Base-by-base conservation (phyloP, 495 filamentous ascomycete genomes). In the Aspergillus nidulans region DNA sequence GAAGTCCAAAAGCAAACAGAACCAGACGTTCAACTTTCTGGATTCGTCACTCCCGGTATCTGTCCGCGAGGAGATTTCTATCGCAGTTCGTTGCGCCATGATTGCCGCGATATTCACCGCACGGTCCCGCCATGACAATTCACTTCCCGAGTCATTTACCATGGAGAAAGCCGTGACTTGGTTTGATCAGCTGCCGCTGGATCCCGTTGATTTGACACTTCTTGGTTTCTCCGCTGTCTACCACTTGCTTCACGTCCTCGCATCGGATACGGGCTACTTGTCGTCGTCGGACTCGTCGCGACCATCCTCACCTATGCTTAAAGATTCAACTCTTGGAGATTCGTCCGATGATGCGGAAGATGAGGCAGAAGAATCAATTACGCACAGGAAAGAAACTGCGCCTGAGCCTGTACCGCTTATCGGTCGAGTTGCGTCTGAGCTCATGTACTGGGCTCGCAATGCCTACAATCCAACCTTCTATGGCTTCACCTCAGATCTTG, bases 61-160 rank as follows among this genome's bases (percentile, higher is more conserved):
- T 9, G 75, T 84, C 16, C 75, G 81, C 5, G 76, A 79, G 2
- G 89, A 92, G 59, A 80, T 90, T 20, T 77, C 77, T 15, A 79
- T 88, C 55, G 85, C 90, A 3, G 81, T 95, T 9, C 82, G 85
- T 19, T 90, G 90, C 56, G 89, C 91, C 8, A 92, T 91, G 81
- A 86, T 87, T 45, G 82, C 89, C 12, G 80, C 86, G 10, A 80
- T 92, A 36, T 75, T 91, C 16, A 70, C 67, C 1, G 68, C 71
- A 6, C 63, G 69, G 41, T 64, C 67, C 13, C 63, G 64, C 0
- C 66, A 68, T n/a, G 69, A 74, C 28, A 66, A 56, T 6, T 63
- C 62, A 26, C 55, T 75, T 10, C 68, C 71, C 13, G 47, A 68
- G 4, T 69, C 65, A 1, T 71, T 77, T 44, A 77, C 70, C 3